phyloP scores from a whole-genome alignment of 1,139 yeast species.

The Taiozyma sp. region DNA sequence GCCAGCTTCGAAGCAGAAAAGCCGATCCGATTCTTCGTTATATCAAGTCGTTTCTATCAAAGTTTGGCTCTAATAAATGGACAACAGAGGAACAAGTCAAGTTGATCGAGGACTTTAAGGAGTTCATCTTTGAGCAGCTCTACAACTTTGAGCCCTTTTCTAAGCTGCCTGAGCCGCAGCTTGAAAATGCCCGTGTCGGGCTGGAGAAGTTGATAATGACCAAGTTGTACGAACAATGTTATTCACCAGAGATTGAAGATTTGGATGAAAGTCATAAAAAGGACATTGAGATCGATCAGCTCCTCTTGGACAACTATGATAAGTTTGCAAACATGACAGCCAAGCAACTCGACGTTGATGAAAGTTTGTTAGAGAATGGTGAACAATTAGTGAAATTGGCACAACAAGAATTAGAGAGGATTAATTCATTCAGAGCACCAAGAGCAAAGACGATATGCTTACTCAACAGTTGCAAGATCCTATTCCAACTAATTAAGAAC shows the following conservation, averaged over 20 bases:
- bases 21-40: constrained; percentile 92
- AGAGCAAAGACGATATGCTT: constrained; percentile 91
- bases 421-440: constrained; percentile 85
- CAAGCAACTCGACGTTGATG: constrained; percentile 72
- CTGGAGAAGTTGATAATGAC: constrained; percentile 91
- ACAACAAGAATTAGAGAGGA: constrained; percentile 62
- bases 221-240: constrained; percentile 69
- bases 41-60: constrained; percentile 71
- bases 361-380: constrained; percentile 37
- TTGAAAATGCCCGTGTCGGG: constrained; percentile 82
- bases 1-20: constrained; percentile 60
- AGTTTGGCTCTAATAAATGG: constrained; percentile 59
- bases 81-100: constrained; percentile 72
- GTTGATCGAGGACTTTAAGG: constrained; percentile 66
- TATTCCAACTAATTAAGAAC: constrained; percentile 78
- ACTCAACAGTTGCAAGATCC: constrained; percentile 85
- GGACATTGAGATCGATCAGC: constrained; percentile 60
- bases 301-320: constrained; percentile 50
- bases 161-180: constrained; percentile 38
- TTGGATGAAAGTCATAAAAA: constrained; percentile 46
- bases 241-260: constrained; percentile 63
- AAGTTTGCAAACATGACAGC: constrained; percentile 74
- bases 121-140: constrained; percentile 65
- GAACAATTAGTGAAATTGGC: constrained; percentile 68
- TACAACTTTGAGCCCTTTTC: constrained; percentile 67